phyloP scores from a whole-genome alignment of 2,329 filamentous ascomycete species.

The Pyricularia sp. region DNA sequence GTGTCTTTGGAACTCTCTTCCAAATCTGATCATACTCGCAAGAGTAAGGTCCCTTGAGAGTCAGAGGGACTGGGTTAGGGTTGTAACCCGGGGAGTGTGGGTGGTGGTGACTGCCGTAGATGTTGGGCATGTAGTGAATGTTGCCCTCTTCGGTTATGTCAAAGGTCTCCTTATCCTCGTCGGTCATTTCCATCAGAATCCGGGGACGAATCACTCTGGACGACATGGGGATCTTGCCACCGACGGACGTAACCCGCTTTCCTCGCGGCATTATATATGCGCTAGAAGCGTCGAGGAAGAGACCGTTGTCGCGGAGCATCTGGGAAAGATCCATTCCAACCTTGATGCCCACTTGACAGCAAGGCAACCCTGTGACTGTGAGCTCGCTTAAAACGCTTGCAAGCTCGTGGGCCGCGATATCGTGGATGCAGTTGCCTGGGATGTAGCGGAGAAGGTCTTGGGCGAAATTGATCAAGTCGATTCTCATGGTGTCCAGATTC shows the following conservation, averaged over 20 bases:
- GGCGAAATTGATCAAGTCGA: constrained; percentile 43
- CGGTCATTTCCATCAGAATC: constrained; percentile 10
- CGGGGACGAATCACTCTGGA: constrained; percentile 32
- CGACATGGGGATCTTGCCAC: constrained; percentile 22
- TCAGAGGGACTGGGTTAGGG: constrained; percentile 23
- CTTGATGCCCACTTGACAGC: constrained; percentile 33
- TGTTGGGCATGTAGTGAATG: constrained; percentile 11
- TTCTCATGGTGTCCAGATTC: constrained; percentile 30
- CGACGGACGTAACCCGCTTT: background rate
- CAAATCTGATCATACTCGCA: constrained; percentile 25
- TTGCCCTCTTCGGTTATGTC: background rate
- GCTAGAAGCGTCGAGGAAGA: constrained; percentile 33
- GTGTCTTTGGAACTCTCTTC: constrained; percentile 33
- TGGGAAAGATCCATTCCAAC: constrained; percentile 34
- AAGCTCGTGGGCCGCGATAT: constrained; percentile 39
- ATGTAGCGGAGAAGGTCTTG: constrained; percentile 28
- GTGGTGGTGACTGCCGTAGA: constrained; percentile 13
- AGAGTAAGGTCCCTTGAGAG: constrained; percentile 21
- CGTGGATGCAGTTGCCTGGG: constrained; percentile 34
- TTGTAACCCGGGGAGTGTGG: constrained; percentile 16
- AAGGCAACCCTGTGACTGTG: constrained; percentile 37
- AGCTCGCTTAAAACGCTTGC: constrained; percentile 40
- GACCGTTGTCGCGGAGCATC: constrained; percentile 39
- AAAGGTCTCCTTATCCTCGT: constrained; percentile 11
- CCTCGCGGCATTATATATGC: constrained; percentile 24